Percentiles rank a stretch among this genome's conserved stretches.
phyloP scores from a whole-genome alignment of 257 asterid species.

The Ligustrum vulgare region DNA sequence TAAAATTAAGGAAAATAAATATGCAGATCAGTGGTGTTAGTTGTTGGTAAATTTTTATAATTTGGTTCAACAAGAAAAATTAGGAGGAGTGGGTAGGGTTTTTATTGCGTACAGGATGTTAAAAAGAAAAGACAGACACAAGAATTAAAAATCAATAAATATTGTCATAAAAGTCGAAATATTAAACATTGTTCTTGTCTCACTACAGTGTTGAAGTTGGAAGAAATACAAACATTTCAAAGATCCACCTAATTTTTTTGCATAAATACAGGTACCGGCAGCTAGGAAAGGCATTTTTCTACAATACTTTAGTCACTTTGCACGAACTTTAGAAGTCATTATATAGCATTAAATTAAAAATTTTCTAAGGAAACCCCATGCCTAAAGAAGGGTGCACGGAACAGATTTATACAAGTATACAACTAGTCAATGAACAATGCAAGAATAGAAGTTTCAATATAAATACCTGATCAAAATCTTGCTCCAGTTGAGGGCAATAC shows the following conservation, averaged over 20 bases:
- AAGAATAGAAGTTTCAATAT: slow-evolving; percentile 10
- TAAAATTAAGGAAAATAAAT: not conserved
- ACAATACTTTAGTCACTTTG: not conserved
- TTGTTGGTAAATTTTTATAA: not conserved
- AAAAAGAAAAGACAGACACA: no score
- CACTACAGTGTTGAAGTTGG: not conserved
- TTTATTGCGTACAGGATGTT: no score
- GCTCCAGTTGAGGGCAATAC: slow-evolving; percentile 47
- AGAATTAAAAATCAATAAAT: no score
- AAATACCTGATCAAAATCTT: slow-evolving; percentile 53
- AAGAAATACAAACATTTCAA: not conserved
- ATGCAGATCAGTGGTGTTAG: not conserved
- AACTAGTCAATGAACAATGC: not conserved
- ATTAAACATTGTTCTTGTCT: not conserved
- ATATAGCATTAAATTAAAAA: not conserved
- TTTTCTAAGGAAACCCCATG: not conserved
- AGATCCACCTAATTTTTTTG: not conserved
- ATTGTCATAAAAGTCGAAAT: no score
- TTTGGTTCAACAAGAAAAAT: no score
- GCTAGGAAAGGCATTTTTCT: not conserved
- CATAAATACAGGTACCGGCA: not conserved
- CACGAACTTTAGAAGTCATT: not conserved
- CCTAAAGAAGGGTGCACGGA: not conserved
- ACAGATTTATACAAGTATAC: not conserved
- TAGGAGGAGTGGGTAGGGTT: no score